A percentile compares a stretch with the other conserved stretches of the same genome.
phyloP scores from a whole-genome alignment of 306 rosid genomes.

The Castanea crenata region DNA sequence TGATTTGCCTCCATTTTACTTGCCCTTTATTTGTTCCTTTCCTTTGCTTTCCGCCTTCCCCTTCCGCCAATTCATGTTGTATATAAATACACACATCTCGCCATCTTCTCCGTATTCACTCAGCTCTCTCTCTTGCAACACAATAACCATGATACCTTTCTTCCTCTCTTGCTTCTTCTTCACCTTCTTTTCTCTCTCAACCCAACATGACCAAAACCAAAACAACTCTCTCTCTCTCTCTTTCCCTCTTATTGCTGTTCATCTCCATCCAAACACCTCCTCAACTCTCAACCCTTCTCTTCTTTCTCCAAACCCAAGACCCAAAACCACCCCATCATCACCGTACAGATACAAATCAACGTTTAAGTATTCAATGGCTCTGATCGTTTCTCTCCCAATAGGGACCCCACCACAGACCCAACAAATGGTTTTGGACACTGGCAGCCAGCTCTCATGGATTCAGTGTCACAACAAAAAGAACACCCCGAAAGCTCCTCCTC shows the following conservation, averaged over 20 bases:
- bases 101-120: background rate
- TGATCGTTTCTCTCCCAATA: slow-evolving; percentile 64
- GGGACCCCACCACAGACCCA: slow-evolving; percentile 88
- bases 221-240: slow-evolving; percentile 39
- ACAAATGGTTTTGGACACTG: slow-evolving; percentile 81
- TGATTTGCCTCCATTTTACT: slow-evolving; percentile 10
- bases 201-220: slow-evolving; percentile 9
- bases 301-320: slow-evolving; percentile 13
- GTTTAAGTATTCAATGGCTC: slow-evolving; percentile 64
- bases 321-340: slow-evolving; percentile 7
- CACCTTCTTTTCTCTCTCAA: slow-evolving; percentile 12
- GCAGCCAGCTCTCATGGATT: slow-evolving; percentile 89
- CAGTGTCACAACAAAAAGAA: slow-evolving; percentile 49
- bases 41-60: background rate
- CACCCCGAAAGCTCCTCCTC: slow-evolving; percentile 24
- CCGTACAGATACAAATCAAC: slow-evolving; percentile 42
- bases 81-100: slow-evolving; percentile 21
- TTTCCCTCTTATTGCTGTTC: slow-evolving; percentile 44
- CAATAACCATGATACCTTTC: background rate
- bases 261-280: slow-evolving; percentile 34
- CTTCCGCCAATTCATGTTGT: slow-evolving; percentile 5
- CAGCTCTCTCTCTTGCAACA: background rate
- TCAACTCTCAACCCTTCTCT: slow-evolving; percentile 29
- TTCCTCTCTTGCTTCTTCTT: slow-evolving; percentile 7
- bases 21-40: slow-evolving; percentile 20